Evolutionary conservation across 2,329 filamentous ascomycete genomes (phyloP).

Genomic region (Botrytis galanthina): DNA sequence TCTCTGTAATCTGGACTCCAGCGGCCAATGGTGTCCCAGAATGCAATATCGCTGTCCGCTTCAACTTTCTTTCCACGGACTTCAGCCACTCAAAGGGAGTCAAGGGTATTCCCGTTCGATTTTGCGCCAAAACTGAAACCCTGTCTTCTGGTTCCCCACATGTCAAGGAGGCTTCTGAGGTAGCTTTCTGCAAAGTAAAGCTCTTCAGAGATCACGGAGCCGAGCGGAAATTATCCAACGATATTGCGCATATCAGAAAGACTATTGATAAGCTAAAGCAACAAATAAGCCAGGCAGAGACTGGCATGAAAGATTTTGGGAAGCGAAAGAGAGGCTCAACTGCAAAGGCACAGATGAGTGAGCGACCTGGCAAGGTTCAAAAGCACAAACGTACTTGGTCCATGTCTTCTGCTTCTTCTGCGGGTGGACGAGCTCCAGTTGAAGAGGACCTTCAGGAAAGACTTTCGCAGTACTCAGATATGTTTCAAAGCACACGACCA

Average conservation of each 20-base stretch:
- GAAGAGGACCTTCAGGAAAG: slow-evolving; percentile 79
- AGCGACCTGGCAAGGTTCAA: slow-evolving; percentile 74
- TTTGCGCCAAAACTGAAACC: slow-evolving; percentile 85
- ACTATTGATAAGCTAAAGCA: slow-evolving; percentile 95
- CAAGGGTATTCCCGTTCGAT: slow-evolving; percentile 90
- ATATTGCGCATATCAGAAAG: slow-evolving; percentile 92
- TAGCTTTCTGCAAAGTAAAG: slow-evolving; percentile 96
- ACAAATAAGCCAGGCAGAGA: slow-evolving; percentile 78
- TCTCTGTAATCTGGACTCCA: slow-evolving; percentile 85
- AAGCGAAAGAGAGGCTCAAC: slow-evolving; percentile 60
- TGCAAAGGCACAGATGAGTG: slow-evolving; percentile 43
- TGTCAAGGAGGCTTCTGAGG: slow-evolving; percentile 57
- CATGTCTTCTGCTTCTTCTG: slow-evolving; percentile 75
- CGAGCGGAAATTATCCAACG: slow-evolving; percentile 91
- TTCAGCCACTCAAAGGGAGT: slow-evolving; percentile 99
- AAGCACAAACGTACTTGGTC: slow-evolving; percentile 97
- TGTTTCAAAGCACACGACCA: slow-evolving; percentile 81
- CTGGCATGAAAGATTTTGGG: slow-evolving; percentile 63
- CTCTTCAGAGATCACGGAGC: slow-evolving; percentile 95
- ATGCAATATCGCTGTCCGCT: slow-evolving; percentile 85
- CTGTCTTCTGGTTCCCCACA: slow-evolving; percentile 53
- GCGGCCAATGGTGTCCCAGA: slow-evolving; percentile 67
- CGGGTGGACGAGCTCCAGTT: slow-evolving; percentile 52
- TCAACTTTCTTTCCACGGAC: slow-evolving; percentile 97
- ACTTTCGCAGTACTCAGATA: slow-evolving; percentile 72